Percentiles rank a stretch among this genome's conserved stretches.
phyloP scores from a whole-genome alignment of 352 stramenopile species.

The Phytophthora quininea region DNA sequence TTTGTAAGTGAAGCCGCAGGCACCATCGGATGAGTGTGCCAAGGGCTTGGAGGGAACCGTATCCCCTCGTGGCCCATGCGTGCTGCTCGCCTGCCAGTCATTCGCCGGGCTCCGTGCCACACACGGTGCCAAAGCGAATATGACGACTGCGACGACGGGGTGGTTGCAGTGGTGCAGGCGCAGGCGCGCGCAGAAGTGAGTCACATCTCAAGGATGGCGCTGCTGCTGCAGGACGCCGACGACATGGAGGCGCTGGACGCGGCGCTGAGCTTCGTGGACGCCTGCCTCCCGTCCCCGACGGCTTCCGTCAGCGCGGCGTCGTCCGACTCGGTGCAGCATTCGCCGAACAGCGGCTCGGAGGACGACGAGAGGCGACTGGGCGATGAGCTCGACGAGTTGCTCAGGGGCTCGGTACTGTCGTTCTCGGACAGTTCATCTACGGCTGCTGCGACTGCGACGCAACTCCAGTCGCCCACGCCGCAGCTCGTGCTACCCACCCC shows the following conservation, averaged over 20 bases:
- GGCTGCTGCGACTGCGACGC: not conserved
- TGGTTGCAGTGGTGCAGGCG: not conserved
- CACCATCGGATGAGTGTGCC: too few relatives aligned
- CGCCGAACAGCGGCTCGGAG: slow-evolving; percentile 1
- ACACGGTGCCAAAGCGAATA: too few relatives aligned
- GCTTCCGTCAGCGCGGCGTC: not conserved
- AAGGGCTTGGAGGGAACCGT: too few relatives aligned
- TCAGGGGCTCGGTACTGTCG: slow-evolving; percentile 14
- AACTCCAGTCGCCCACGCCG: slow-evolving; percentile 6
- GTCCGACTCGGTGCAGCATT: slow-evolving; percentile 3
- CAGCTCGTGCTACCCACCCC: slow-evolving; percentile 19
- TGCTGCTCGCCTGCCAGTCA: too few relatives aligned
- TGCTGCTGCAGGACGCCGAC: slow-evolving; percentile 28
- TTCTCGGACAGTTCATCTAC: slow-evolving; percentile 13
- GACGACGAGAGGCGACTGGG: slow-evolving; percentile 11
- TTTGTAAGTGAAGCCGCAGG: too few relatives aligned
- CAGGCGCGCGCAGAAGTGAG: not conserved
- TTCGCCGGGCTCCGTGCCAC: too few relatives aligned
- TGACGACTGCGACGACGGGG: too few relatives aligned
- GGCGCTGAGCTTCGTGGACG: slow-evolving; percentile 33
- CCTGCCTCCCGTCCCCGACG: slow-evolving; percentile 12
- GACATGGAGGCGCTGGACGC: slow-evolving; percentile 26
- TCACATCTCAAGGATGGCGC: slow-evolving; percentile 11
- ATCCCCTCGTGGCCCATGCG: too few relatives aligned
- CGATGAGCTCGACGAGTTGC: slow-evolving; percentile 27